These are phyloP conservation scores for Lunularia cruciata DNA, from an alignment of 225 moss, liverwort and hornwort species.

Conservation along the genomic window DNA sequence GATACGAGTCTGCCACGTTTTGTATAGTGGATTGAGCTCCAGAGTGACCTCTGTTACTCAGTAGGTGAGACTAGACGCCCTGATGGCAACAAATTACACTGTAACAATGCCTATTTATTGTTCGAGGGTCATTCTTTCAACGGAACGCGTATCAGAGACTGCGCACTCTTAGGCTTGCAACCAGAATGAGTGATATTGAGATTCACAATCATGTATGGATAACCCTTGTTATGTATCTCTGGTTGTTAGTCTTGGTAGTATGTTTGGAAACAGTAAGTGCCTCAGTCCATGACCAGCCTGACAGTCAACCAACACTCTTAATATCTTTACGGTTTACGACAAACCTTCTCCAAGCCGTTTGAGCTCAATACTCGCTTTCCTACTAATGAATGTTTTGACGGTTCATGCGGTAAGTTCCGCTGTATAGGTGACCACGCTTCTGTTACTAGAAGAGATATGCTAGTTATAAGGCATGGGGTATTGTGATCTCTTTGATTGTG, in stretches of 20 bases:
- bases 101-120: constrained; percentile 32
- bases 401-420: too few species aligned
- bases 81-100: constrained; percentile 25
- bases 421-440: too few species aligned
- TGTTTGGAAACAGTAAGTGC: constrained; percentile 6
- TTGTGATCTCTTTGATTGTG: too few species aligned
- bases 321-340: too few species aligned
- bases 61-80: constrained; percentile 25
- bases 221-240: not conserved
- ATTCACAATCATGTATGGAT: not conserved
- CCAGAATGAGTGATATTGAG: not conserved
- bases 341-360: not conserved
- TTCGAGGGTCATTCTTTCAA: constrained; percentile 27
- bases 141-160: constrained; percentile 17
- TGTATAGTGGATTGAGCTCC: constrained; percentile 25
- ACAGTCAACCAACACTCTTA: not conserved
- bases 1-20: constrained; percentile 28
- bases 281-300: too few species aligned
- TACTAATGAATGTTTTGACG: too few species aligned
- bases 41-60: constrained; percentile 7
- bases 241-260: not conserved
- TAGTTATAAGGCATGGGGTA: too few species aligned
- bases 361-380: too few species aligned
- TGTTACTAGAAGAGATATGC: too few species aligned
- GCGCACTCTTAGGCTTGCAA: not conserved